phyloP scores from a whole-genome alignment of 176 grass and related monocot genomes.

The Themeda triandra region DNA sequence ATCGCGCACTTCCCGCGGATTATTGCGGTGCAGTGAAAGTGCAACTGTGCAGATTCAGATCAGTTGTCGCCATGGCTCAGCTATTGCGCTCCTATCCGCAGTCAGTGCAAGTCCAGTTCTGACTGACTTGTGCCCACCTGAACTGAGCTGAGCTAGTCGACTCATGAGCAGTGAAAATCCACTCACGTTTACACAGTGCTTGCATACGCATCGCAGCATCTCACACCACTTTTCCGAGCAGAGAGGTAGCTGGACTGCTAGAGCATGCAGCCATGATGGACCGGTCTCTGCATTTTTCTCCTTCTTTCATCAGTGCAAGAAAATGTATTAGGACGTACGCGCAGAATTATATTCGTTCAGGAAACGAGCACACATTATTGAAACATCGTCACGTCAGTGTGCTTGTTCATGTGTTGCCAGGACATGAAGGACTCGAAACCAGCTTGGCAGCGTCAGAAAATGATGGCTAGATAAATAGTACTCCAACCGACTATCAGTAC shows the following conservation, averaged over 20 bases:
- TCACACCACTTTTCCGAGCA: not conserved
- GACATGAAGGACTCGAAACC: constrained; percentile 3
- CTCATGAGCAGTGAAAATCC: not conserved
- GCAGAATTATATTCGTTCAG: not conserved
- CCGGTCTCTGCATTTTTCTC: not conserved
- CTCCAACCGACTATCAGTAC: not conserved
- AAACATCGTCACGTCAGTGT: not conserved
- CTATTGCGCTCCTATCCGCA: not conserved
- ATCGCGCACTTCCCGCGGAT: not conserved
- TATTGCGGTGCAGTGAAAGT: not conserved
- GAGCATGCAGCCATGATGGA: not conserved
- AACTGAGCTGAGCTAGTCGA: not conserved
- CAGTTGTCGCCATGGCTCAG: not conserved
- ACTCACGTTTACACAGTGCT: not conserved
- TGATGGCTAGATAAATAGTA: not conserved
- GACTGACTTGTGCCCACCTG: not conserved
- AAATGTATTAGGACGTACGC: too few relatives aligned
- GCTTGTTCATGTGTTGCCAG: not conserved
- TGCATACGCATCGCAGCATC: not conserved
- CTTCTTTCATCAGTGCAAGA: not conserved
- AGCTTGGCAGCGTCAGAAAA: constrained; percentile 11
- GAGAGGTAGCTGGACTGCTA: too few relatives aligned
- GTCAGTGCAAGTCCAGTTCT: not conserved
- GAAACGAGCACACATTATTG: not conserved
- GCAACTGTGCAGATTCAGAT: not conserved